phyloP scores from a whole-genome alignment of 176 grass and related monocot genomes.

The Musa schizocarpa region DNA sequence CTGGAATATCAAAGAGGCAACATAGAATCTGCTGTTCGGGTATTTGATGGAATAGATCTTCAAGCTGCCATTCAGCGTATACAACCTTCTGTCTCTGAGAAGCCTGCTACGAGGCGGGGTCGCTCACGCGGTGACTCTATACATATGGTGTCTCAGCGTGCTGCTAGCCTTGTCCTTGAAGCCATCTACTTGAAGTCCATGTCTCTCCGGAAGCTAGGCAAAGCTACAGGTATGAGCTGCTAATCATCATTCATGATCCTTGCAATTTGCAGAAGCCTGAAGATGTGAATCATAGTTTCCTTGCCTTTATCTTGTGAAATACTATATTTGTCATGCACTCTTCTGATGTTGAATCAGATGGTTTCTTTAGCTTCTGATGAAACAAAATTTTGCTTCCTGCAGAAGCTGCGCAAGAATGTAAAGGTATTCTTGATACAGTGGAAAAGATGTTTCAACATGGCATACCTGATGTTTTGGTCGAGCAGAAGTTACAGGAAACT shows the following conservation, averaged over 20 bases:
- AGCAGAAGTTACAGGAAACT: slow-evolving; percentile 87
- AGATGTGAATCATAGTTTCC: not conserved
- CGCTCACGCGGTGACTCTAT: slow-evolving; percentile 46
- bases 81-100: slow-evolving; percentile 54
- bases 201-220: slow-evolving; percentile 85
- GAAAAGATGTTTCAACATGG: slow-evolving; percentile 87
- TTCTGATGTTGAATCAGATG: not conserved
- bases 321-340: not conserved
- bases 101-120: slow-evolving; percentile 37
- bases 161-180: slow-evolving; percentile 90
- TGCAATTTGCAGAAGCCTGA: not conserved
- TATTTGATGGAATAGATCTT: slow-evolving; percentile 92
- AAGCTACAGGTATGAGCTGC: slow-evolving; percentile 52
- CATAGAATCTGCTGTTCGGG: slow-evolving; percentile 74
- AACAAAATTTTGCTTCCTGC: slow-evolving; percentile 22
- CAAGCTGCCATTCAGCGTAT: slow-evolving; percentile 81
- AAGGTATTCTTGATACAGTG: slow-evolving; percentile 75
- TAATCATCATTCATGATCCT: slow-evolving; percentile 3
- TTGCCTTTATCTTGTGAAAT: not conserved
- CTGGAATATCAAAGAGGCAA: slow-evolving; percentile 97
- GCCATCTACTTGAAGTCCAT: slow-evolving; percentile 97
- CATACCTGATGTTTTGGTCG: slow-evolving; percentile 78
- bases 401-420: slow-evolving; percentile 93
- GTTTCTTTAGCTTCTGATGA: not conserved
- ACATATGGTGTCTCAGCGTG: slow-evolving; percentile 66